Conservation (phyloP, 306 rosid species). For the Betula pendula region DNA sequence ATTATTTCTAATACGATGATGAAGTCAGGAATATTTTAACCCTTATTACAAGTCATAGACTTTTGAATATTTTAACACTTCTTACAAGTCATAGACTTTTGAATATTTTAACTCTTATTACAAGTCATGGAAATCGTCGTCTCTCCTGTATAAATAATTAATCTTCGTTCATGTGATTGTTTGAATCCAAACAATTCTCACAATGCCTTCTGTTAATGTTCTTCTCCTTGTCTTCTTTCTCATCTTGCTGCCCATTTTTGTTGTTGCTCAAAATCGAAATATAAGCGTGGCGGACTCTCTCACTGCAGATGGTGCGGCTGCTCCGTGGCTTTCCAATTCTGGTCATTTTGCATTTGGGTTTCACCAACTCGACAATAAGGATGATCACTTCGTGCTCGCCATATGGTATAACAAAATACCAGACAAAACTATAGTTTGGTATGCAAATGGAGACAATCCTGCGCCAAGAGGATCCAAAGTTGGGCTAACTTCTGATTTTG, state of each 20-base stretch:
- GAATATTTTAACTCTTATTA: no score
- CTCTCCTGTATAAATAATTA: no score
- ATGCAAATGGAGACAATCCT: conserved; percentile 16
- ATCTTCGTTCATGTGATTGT: no score
- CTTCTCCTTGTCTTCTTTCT: background rate
- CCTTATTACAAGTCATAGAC: no score
- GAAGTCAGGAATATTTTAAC: no score
- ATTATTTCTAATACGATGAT: no score
- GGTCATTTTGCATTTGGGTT: background rate
- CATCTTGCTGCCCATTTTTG: background rate
- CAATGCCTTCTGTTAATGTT: background rate
- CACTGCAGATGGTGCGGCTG: background rate
- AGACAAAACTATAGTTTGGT: background rate
- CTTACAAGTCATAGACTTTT: no score
- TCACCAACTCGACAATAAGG: background rate
- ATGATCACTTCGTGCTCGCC: background rate
- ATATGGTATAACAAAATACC: background rate
- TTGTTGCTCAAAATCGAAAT: background rate
- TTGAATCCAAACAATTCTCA: background rate
- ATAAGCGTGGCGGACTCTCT: background rate
- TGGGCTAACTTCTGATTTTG: conserved; percentile 25
- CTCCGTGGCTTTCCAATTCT: background rate
- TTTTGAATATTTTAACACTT: no score
- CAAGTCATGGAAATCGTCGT: no score
- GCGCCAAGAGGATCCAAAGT: conserved; percentile 48